Percentiles rank a stretch among this genome's conserved stretches.
These are phyloP conservation scores for Annulohypoxylon maeteangense DNA, from an alignment of 495 filamentous ascomycete genomes.

Conservation along the genomic window DNA sequence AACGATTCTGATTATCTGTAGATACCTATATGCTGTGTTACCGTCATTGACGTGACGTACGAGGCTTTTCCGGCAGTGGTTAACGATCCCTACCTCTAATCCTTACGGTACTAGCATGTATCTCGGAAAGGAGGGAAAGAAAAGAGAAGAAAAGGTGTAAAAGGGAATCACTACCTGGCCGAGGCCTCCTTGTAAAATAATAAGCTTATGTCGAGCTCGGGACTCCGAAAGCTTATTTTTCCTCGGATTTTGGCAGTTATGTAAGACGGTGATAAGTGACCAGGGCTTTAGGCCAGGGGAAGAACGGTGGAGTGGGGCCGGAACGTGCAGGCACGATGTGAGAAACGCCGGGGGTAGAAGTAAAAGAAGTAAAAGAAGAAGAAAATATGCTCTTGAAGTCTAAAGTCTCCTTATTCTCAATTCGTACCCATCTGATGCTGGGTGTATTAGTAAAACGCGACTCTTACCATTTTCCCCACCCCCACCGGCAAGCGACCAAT, in stretches of 20 bases:
- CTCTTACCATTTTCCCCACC: neutral
- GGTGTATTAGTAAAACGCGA: neutral
- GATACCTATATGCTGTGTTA: neutral
- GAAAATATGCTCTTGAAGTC: neutral
- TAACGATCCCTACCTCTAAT: neutral
- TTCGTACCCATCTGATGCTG: neutral
- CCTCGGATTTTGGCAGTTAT: slow-evolving; percentile 20
- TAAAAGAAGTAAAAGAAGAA: neutral
- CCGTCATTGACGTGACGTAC: slow-evolving; percentile 11
- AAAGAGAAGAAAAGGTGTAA: neutral
- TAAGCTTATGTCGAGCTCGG: slow-evolving; percentile 35
- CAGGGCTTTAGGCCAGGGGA: neutral
- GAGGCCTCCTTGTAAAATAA: slow-evolving; percentile 4
- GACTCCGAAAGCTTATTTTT: slow-evolving; percentile 38
- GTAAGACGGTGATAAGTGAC: neutral
- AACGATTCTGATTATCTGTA: slow-evolving; percentile 4
- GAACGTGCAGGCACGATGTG: neutral
- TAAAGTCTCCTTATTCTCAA: too few species aligned
- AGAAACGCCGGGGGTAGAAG: neutral
- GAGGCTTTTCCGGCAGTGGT: slow-evolving; percentile 15
- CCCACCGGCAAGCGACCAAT: neutral
- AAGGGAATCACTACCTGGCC: neutral
- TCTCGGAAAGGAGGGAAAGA: neutral
- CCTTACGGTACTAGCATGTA: neutral
- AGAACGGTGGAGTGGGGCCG: neutral